A percentile compares a stretch with the other conserved stretches of the same genome.
Conservation (phyloP, 2,329 filamentous ascomycete genomes). For the Bipolaris sorokiniana region DNA sequence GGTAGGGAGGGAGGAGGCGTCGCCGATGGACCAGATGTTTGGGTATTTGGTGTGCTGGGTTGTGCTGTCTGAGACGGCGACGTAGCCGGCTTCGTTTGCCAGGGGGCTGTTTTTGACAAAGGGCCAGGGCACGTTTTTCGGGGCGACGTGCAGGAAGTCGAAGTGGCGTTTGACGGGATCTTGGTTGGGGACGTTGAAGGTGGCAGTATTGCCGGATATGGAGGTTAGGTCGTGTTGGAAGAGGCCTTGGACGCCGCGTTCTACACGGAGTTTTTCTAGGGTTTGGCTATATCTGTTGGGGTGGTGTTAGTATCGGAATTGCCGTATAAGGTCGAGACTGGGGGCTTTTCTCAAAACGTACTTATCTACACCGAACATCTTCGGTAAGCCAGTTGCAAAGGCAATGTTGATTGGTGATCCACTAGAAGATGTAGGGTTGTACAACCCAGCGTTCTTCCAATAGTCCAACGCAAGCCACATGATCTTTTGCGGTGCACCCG, state of each 20-base stretch:
- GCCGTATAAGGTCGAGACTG: too few relatives aligned
- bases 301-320: not conserved
- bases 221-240: constrained; percentile 49
- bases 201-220: constrained; percentile 48
- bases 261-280: constrained; percentile 45
- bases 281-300: constrained; percentile 43
- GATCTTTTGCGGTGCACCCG: constrained; percentile 50
- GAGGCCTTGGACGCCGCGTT: constrained; percentile 47
- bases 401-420: constrained; percentile 45
- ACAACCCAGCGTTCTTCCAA: constrained; percentile 47
- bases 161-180: constrained; percentile 42
- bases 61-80: constrained; percentile 46
- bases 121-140: constrained; percentile 48
- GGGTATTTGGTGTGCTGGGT: constrained; percentile 47
- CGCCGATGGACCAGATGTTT: constrained; percentile 50
- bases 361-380: constrained; percentile 52
- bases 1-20: constrained; percentile 48
- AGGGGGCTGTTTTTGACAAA: constrained; percentile 47
- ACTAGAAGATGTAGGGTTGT: constrained; percentile 33
- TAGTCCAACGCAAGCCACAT: constrained; percentile 52
- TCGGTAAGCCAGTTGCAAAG: constrained; percentile 49
- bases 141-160: constrained; percentile 48
- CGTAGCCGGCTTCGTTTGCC: constrained; percentile 47
- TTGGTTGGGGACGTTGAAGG: constrained; percentile 36
- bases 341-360: constrained; percentile 27